A percentile compares a stretch with the other conserved stretches of the same genome.
phyloP scores from a whole-genome alignment of 2,329 filamentous ascomycete genomes.

The Talaromyces sp. region DNA sequence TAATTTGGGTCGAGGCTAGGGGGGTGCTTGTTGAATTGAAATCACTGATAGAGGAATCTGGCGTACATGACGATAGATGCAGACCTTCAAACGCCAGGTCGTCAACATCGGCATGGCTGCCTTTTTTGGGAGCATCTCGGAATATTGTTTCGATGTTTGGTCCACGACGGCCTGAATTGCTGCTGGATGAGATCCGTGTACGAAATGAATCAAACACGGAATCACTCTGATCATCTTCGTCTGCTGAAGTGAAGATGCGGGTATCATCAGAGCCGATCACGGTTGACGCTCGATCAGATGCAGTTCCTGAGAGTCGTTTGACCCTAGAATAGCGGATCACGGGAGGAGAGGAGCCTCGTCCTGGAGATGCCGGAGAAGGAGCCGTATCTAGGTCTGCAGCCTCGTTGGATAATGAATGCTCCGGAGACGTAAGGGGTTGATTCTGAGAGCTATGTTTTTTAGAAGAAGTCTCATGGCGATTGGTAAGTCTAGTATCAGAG shows the following conservation, averaged over 20 bases:
- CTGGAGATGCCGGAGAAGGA: conserved; percentile 3
- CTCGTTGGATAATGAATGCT: conserved; percentile 1
- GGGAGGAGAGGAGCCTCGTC: conserved; percentile 14
- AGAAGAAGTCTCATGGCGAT: neutral
- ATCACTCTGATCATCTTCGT: conserved; percentile 60
- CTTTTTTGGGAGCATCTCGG: conserved; percentile 48
- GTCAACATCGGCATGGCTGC: conserved; percentile 41
- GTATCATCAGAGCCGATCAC: conserved; percentile 58
- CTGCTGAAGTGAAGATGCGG: conserved; percentile 51
- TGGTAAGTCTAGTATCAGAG: neutral
- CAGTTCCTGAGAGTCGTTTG: conserved; percentile 51
- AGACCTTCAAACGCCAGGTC: conserved; percentile 46
- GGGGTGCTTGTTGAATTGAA: conserved; percentile 10
- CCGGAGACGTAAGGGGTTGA: neutral
- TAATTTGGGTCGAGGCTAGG: conserved; percentile 3
- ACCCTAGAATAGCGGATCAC: conserved; percentile 32
- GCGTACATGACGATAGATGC: conserved; percentile 28
- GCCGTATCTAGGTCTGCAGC: conserved; percentile 1
- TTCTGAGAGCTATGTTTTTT: neutral
- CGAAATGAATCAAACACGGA: conserved; percentile 59
- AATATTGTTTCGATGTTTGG: conserved; percentile 61
- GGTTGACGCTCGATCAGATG: conserved; percentile 56
- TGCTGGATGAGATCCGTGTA: conserved; percentile 52
- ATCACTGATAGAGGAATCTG: conserved; percentile 20
- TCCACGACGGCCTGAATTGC: conserved; percentile 49